Conservation (phyloP, 495 filamentous ascomycete genomes). For the Tuber borchii region DNA sequence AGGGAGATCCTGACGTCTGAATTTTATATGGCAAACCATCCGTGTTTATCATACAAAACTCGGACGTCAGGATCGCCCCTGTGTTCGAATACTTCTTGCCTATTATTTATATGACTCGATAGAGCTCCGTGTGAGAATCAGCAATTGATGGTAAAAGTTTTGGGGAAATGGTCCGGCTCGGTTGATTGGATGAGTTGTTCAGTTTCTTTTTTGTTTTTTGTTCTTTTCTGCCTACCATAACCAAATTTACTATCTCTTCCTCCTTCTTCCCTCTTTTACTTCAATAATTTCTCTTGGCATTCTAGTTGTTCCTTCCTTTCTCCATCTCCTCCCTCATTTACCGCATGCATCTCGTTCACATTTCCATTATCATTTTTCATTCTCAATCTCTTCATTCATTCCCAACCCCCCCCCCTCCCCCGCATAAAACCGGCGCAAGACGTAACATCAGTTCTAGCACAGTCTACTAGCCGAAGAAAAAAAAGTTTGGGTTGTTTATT, state of each 20-base stretch:
- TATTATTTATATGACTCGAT: neutral
- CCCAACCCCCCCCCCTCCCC: neutral
- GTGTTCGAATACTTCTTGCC: no score
- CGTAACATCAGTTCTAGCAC: neutral
- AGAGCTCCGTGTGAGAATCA: neutral
- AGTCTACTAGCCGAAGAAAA: neutral
- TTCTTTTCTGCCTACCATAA: neutral
- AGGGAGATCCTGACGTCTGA: no score
- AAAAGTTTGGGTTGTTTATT: no score
- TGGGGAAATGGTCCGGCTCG: neutral
- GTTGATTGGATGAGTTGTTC: neutral
- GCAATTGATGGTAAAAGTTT: neutral
- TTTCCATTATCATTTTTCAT: conserved; percentile 6
- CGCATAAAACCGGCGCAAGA: neutral
- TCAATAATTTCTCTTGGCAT: neutral
- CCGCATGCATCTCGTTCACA: neutral
- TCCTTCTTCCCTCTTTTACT: neutral
- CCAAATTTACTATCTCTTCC: neutral
- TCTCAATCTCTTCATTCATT: neutral
- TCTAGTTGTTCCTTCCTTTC: neutral
- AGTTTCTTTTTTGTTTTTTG: neutral
- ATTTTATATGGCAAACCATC: no score
- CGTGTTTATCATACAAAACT: no score
- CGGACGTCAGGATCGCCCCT: no score
- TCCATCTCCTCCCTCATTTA: neutral